These are phyloP conservation scores for Datisca glomerata DNA, from an alignment of 306 rosid species.

Conservation along the genomic window DNA sequence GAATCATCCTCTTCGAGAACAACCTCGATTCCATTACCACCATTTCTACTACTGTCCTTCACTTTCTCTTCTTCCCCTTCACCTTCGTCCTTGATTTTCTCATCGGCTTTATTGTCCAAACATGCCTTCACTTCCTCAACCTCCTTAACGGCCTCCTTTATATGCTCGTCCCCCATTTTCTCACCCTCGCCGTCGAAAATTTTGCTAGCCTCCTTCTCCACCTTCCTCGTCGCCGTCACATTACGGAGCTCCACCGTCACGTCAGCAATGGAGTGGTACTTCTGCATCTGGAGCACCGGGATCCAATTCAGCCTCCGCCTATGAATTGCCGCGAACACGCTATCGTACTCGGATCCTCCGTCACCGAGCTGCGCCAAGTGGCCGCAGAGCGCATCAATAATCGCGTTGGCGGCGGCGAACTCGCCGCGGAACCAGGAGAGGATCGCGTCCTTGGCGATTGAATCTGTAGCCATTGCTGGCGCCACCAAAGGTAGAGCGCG, in stretches of 20 bases:
- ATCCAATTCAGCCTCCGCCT: conserved; percentile 82
- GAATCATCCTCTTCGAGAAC: conserved; percentile 43
- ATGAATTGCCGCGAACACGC: conserved; percentile 49
- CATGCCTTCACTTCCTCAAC: conserved; percentile 15
- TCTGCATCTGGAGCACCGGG: conserved; percentile 87
- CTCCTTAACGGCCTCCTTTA: conserved; percentile 1
- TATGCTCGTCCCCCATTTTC: not conserved
- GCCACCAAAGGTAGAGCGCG: conserved; percentile 17
- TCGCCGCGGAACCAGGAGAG: conserved; percentile 77
- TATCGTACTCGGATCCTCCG: conserved; percentile 25
- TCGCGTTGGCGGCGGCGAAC: conserved; percentile 86
- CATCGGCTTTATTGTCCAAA: conserved; percentile 13
- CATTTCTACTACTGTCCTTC: conserved; percentile 18
- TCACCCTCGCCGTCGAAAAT: conserved; percentile 4
- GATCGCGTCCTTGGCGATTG: conserved; percentile 60
- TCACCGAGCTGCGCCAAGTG: conserved; percentile 42
- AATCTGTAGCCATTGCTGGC: conserved; percentile 37
- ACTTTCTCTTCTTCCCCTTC: conserved; percentile 9
- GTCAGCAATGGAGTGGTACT: conserved; percentile 70
- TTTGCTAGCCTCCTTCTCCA: conserved; percentile 2
- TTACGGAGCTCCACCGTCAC: conserved; percentile 54
- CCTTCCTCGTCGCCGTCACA: conserved; percentile 19
- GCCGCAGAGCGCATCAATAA: conserved; percentile 62
- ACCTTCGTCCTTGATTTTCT: conserved; percentile 13
- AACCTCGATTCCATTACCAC: conserved; percentile 21